These are phyloP conservation scores for Vigna mungo DNA, from an alignment of 306 rosid genomes.

Conservation along the genomic window DNA sequence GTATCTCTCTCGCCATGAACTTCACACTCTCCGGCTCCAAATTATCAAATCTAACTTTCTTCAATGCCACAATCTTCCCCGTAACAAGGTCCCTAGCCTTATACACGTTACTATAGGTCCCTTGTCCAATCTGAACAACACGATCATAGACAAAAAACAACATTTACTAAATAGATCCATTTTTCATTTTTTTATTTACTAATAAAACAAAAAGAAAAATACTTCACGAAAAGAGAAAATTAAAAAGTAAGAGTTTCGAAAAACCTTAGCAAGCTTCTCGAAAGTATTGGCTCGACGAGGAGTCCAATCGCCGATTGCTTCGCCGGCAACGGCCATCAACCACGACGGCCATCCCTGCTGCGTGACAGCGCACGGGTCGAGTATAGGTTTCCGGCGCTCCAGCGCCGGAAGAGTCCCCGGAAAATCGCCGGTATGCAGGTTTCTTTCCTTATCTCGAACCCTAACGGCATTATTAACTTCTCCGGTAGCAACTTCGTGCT, in stretches of 20 bases:
- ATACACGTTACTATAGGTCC: slow-evolving; percentile 98
- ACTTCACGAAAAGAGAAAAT: too few species aligned
- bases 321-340: slow-evolving; percentile 91
- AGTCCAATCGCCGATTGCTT: slow-evolving; percentile 88
- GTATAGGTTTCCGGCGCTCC: slow-evolving; percentile 65
- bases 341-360: slow-evolving; percentile 97
- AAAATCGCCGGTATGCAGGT: slow-evolving; percentile 59
- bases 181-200: not conserved
- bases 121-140: slow-evolving; percentile 89
- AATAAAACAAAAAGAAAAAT: not conserved
- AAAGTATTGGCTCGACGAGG: slow-evolving; percentile 96
- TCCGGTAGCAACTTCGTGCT: slow-evolving; percentile 32
- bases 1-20: slow-evolving; percentile 99
- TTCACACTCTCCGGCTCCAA: slow-evolving; percentile 98
- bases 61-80: slow-evolving; percentile 91
- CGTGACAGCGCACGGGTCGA: slow-evolving; percentile 50
- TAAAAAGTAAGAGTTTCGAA: slow-evolving; percentile 2
- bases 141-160: not conserved
- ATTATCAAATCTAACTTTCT: slow-evolving; percentile 95
- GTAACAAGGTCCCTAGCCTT: slow-evolving; percentile 85
- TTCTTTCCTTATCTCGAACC: slow-evolving; percentile 45
- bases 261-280: slow-evolving; percentile 92
- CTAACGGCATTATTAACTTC: slow-evolving; percentile 45
- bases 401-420: slow-evolving; percentile 45
- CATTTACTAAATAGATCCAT: slow-evolving; percentile 26